phyloP scores from a whole-genome alignment of 2,329 filamentous ascomycete genomes.

The Didymella lethalis region DNA sequence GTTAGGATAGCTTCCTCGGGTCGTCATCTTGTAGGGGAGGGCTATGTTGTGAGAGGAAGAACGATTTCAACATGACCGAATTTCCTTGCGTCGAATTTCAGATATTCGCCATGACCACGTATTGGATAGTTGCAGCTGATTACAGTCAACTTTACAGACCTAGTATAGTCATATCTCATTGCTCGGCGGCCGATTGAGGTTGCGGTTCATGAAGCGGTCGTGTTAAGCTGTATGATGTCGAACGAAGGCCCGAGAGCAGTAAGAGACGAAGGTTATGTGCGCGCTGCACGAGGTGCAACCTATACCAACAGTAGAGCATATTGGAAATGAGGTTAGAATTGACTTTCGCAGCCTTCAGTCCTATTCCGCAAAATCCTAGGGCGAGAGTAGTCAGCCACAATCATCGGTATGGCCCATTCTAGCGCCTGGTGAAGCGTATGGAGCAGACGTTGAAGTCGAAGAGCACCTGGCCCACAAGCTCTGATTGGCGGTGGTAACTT shows the following conservation, averaged over 20 bases:
- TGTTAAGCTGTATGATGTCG: not conserved
- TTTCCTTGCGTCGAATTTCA: not conserved
- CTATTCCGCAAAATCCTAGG: not conserved
- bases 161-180: not conserved
- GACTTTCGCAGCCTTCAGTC: not conserved
- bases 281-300: not conserved
- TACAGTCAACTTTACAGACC: not conserved
- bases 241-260: not conserved
- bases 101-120: not conserved
- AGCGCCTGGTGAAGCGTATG: not conserved
- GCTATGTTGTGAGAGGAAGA: not conserved
- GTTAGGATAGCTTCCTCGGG: not conserved
- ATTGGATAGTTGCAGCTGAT: not conserved
- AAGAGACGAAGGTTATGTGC: not conserved
- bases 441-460: not conserved
- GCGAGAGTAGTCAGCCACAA: not conserved
- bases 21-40: not conserved
- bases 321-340: not conserved
- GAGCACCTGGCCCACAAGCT: not conserved
- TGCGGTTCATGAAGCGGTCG: not conserved
- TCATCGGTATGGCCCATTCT: not conserved
- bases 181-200: not conserved
- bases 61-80: not conserved
- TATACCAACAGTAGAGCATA: not conserved
- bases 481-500: conserved; percentile 9